Base-by-base conservation (phyloP, 1,139 yeast genomes). In the Candida sp. region DNA sequence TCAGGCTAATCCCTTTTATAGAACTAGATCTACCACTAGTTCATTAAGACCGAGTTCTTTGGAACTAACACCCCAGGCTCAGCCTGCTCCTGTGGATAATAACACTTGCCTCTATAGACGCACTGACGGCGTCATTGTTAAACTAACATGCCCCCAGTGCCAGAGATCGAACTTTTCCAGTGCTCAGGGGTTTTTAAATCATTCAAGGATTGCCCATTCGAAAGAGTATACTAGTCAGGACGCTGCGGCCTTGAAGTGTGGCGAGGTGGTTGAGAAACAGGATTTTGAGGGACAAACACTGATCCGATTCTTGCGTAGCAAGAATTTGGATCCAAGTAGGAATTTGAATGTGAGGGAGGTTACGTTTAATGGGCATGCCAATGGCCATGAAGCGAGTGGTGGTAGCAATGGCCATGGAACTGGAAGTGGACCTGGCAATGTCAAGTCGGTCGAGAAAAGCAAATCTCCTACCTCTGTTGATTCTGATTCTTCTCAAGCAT, bases 111-210 rank as follows among this genome's bases (percentile, higher is more conserved):
- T 86, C 5, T 84, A 83, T 56, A 72, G 86, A 45, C 66, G 95
- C 46, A 77, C 85, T 4, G 95, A 87, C 59, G 91, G 93, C 1
- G 72, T 84, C 0, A 65, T 84, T 23, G 90, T 86, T 5, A 71
- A 82, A 43, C 69, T 87, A 22, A 81, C 81, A 5, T 87, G 95
- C 58, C 81, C 84, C 0, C 78, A 74, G 43, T 87, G 95, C 60
- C 75, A 71, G 12, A 66, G 93, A 44, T 75, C 81, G 41, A 86
- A 85, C 49, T 87, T 87, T 57, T 81, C 87, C 5, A 80, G 87
- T 11, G 88, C 90, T 0, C 95, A 87, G 58, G 95, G 95, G 22
- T 85, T 87, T 49, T 72, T 86, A 35, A 87, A 85, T 57, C 95
- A 87, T 58, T 78, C 86, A 49, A 67, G 95, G 49, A 76, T 84